A percentile compares a stretch with the other conserved stretches of the same genome.
phyloP scores from a whole-genome alignment of 495 filamentous ascomycete genomes.

The Pyrenula aspistea region DNA sequence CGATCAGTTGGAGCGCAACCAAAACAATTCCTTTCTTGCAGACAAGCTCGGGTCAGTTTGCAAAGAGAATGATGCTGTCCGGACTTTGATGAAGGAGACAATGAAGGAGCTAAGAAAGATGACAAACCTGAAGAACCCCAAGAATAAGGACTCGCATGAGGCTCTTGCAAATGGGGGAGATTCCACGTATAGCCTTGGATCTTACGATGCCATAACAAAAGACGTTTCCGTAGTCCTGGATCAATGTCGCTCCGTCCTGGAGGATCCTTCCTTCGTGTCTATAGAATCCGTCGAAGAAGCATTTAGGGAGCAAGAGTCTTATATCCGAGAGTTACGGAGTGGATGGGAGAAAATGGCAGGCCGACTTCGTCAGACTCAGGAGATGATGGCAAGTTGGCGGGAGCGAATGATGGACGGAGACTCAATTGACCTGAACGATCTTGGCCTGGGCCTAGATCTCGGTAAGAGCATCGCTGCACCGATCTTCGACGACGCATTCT shows the following conservation, averaged over 20 bases:
- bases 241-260: constrained; percentile 70
- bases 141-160: constrained; percentile 26
- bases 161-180: constrained; percentile 24
- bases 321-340: constrained; percentile 60
- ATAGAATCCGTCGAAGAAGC: constrained; percentile 72
- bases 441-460: constrained; percentile 15
- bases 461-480: background rate
- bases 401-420: constrained; percentile 68
- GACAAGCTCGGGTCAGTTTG: constrained; percentile 77
- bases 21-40: constrained; percentile 88
- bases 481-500: background rate
- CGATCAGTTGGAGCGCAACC: constrained; percentile 60
- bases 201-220: constrained; percentile 57
- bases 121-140: constrained; percentile 54
- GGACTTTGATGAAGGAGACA: constrained; percentile 58
- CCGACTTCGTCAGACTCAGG: constrained; percentile 78
- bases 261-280: constrained; percentile 91
- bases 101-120: constrained; percentile 63
- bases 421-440: constrained; percentile 70
- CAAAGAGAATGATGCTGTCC: constrained; percentile 84
- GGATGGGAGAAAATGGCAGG: constrained; percentile 88
- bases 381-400: constrained; percentile 89
- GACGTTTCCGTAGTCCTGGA: constrained; percentile 66
- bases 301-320: constrained; percentile 64
- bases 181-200: constrained; percentile 29